phyloP scores from a whole-genome alignment of 2,329 filamentous ascomycete species.

The Talaromyces piceae region DNA sequence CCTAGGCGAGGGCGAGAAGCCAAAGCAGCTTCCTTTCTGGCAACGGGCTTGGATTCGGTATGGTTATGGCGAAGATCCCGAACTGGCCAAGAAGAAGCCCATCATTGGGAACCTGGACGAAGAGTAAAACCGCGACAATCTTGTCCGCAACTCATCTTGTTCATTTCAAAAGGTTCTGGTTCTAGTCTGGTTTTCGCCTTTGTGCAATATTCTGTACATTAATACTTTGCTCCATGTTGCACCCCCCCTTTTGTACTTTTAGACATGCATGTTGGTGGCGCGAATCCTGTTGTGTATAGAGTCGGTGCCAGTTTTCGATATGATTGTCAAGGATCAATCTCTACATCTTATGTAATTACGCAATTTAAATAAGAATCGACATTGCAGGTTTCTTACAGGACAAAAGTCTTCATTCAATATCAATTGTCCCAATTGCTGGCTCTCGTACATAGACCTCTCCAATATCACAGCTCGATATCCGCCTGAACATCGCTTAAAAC shows the following conservation, averaged over 20 bases:
- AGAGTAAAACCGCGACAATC: constrained; percentile 21
- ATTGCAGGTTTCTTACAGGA: too few relatives aligned
- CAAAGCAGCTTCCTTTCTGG: constrained; percentile 29
- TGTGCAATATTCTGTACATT: neutral
- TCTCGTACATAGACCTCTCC: too few relatives aligned
- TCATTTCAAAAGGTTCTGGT: neutral
- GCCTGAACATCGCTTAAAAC: too few relatives aligned
- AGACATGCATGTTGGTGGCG: neutral
- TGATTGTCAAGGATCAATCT: neutral
- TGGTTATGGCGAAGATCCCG: constrained; percentile 35
- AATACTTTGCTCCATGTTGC: neutral
- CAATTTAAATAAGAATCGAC: too few relatives aligned
- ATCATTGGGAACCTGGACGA: constrained; percentile 34
- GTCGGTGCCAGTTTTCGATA: neutral
- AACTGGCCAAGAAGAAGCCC: constrained; percentile 30
- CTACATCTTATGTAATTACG: neutral
- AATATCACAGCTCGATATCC: too few relatives aligned
- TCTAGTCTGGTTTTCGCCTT: too few relatives aligned
- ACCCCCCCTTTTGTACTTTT: neutral
- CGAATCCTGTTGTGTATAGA: neutral
- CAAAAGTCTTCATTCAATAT: too few relatives aligned
- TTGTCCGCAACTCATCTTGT: neutral
- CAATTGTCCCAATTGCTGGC: too few relatives aligned
- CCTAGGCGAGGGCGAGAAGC: constrained; percentile 51
- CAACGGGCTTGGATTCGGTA: constrained; percentile 33